Evolutionary conservation across 225 moss, liverwort and hornwort species (phyloP).

Genomic region (Bryoerythrophyllum caledonicum): DNA sequence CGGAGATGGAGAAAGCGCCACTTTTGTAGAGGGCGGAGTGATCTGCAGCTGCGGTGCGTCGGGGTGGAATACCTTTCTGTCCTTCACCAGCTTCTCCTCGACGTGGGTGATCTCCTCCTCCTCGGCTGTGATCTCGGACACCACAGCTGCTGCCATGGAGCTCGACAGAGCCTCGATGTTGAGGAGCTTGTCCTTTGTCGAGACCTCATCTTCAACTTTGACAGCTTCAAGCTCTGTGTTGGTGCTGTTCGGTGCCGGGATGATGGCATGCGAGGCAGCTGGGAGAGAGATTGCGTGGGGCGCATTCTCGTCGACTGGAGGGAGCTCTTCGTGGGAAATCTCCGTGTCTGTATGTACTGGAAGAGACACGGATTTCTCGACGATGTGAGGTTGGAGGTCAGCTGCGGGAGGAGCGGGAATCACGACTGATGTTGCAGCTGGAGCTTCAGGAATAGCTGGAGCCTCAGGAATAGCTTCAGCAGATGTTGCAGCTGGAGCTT

Average conservation of each 20-base stretch:
- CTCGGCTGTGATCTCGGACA: slow-evolving; percentile 3
- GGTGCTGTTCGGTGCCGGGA: neutral
- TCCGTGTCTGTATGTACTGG: slow-evolving; percentile 4
- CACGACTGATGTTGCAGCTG: neutral
- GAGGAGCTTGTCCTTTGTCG: slow-evolving; percentile 14
- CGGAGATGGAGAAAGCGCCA: slow-evolving; percentile 1
- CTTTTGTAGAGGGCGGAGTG: slow-evolving; percentile 24
- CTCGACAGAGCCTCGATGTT: slow-evolving; percentile 8
- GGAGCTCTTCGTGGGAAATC: neutral
- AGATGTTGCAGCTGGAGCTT: too few species aligned
- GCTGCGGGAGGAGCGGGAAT: neutral
- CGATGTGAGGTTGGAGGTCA: slow-evolving; percentile 1
- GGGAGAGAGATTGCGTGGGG: slow-evolving; percentile 23
- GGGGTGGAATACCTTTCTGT: slow-evolving; percentile 22
- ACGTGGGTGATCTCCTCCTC: slow-evolving; percentile 18
- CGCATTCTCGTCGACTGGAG: neutral
- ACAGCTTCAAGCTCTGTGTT: slow-evolving; percentile 22
- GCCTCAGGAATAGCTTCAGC: too few species aligned
- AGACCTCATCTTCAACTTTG: slow-evolving; percentile 7
- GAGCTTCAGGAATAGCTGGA: too few species aligned
- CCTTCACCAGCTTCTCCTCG: slow-evolving; percentile 17
- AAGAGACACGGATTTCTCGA: slow-evolving; percentile 25
- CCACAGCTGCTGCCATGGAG: neutral
- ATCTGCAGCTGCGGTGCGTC: slow-evolving; percentile 37
- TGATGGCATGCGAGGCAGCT: neutral